A percentile compares a stretch with the other conserved stretches of the same genome.
Conservation (phyloP, 2,329 filamentous ascomycete species). For the Septoria linicola region DNA sequence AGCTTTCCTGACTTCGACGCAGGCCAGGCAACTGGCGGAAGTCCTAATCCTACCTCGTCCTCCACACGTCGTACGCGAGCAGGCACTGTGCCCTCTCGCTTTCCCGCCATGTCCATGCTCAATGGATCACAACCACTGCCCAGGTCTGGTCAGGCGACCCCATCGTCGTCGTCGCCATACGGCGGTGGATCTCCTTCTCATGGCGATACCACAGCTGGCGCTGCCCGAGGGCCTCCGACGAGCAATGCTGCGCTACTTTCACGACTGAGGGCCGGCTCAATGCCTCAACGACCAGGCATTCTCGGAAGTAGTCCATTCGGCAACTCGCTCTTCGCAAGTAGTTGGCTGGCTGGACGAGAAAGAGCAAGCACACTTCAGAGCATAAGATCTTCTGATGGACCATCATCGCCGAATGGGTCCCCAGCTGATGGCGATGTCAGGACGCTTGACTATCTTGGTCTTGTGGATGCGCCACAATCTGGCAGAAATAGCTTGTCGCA, state of each 20-base stretch:
- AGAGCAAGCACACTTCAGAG: slow-evolving; percentile 86
- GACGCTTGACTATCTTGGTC: slow-evolving; percentile 90
- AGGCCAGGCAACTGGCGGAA: slow-evolving; percentile 29
- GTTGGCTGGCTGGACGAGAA: slow-evolving; percentile 78
- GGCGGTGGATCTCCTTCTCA: slow-evolving; percentile 50
- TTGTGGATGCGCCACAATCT: slow-evolving; percentile 89
- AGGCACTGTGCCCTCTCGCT: slow-evolving; percentile 92
- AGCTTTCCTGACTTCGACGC: slow-evolving; percentile 84
- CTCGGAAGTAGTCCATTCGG: slow-evolving; percentile 71
- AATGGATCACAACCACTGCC: slow-evolving; percentile 56
- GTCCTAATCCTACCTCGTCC: slow-evolving; percentile 27
- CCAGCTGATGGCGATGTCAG: slow-evolving; percentile 83
- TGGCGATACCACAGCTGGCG: slow-evolving; percentile 27
- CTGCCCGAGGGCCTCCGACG: slow-evolving; percentile 51
- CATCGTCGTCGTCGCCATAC: slow-evolving; percentile 80
- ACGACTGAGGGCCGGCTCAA: slow-evolving; percentile 84
- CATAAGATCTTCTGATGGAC: slow-evolving; percentile 81
- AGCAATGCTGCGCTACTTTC: slow-evolving; percentile 74
- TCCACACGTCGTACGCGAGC: slow-evolving; percentile 72
- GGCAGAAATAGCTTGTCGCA: slow-evolving; percentile 70
- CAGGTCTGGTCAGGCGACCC: slow-evolving; percentile 71
- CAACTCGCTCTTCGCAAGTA: slow-evolving; percentile 81
- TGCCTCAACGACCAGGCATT: slow-evolving; percentile 82
- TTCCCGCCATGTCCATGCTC: slow-evolving; percentile 70
- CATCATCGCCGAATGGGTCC: slow-evolving; percentile 82